Base-by-base conservation (phyloP, 495 filamentous ascomycete species). In the Aspergillus cristatus region DNA sequence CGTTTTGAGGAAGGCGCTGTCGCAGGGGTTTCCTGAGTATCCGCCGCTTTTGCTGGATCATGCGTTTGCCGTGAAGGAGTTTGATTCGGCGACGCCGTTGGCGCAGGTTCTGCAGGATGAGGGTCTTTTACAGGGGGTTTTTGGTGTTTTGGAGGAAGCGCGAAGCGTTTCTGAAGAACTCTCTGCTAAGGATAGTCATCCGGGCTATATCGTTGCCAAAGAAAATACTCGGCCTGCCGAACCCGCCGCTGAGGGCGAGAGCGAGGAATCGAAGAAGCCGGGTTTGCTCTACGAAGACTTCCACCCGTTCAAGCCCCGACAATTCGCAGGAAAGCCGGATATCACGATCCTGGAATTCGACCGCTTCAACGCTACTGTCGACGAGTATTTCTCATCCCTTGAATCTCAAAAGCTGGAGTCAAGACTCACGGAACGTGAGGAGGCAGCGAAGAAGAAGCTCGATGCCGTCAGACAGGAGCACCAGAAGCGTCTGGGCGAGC, bases 331-430 rank as follows among this genome's bases (percentile, higher is more conserved):
- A 7, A 78, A 81, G 39, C 64, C 78, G 3, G 58, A 63, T 0
- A 66, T 75, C 16, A 73, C 72, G 3, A 77, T 93, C 12, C 50
- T 96, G 7, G 70, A 82, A 37, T 86, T 85, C 47, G 74, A 85
- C 2, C 81, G 81, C 37, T 94, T 87, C 68, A 95, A 95, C 55
- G 84, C 81, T 38, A 91, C 88, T 0, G 87, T 94, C 0, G 91
- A 98, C 48, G 84, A 94, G 44, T 98, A 94, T 57, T 98, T 89
- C 57, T 98, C 91, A 1, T 95, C 89, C 0, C 75, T 97, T 14
- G 91, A 98, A 58, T 85, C 87, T 0, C 91, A 96, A 55, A 94
- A 85, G 48, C 72, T 97, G 7, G 83, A 90, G 57, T 90, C 86
- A 0, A 66, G 78, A 11, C 63, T 98, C 15, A 75, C 74, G 17